These are phyloP conservation scores for Hyphopichia wangnamkhiaoensis DNA, from an alignment of 1,139 yeast genomes.

Conservation along the genomic window DNA sequence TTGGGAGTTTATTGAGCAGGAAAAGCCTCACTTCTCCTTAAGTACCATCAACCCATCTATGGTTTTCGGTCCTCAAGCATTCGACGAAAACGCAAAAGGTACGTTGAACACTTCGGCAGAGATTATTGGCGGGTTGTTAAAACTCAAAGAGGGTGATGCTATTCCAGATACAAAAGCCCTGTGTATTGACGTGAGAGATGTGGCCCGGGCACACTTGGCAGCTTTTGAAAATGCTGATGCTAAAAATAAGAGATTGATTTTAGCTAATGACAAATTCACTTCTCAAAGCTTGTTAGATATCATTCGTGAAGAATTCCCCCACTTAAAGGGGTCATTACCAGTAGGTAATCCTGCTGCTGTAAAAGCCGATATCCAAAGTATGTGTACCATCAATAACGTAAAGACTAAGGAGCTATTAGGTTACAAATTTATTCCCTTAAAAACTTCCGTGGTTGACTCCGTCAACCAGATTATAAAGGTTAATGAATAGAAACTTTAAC, in stretches of 20 bases:
- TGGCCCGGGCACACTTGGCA: slow-evolving; percentile 36
- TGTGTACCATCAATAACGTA: slow-evolving; percentile 29
- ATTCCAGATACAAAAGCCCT: slow-evolving; percentile 29
- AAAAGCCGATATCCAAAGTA: neutral
- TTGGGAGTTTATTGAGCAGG: slow-evolving; percentile 30
- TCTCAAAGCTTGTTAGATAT: slow-evolving; percentile 35
- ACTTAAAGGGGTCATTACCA: slow-evolving; percentile 18
- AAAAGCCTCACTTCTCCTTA: slow-evolving; percentile 37
- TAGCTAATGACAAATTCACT: slow-evolving; percentile 29
- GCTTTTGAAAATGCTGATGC: slow-evolving; percentile 29
- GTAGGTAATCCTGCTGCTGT: slow-evolving; percentile 1
- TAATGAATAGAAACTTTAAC: neutral
- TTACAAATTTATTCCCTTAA: slow-evolving; percentile 35
- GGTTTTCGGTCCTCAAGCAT: slow-evolving; percentile 48
- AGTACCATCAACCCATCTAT: slow-evolving; percentile 48
- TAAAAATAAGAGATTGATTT: slow-evolving; percentile 26
- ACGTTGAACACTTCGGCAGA: slow-evolving; percentile 37
- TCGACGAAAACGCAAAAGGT: slow-evolving; percentile 24
- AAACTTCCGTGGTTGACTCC: slow-evolving; percentile 42
- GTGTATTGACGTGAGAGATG: slow-evolving; percentile 42
- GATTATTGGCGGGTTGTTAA: slow-evolving; percentile 24
- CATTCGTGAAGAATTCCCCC: slow-evolving; percentile 28
- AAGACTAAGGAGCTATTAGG: slow-evolving; percentile 37
- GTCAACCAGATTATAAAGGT: slow-evolving; percentile 32
- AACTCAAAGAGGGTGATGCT: slow-evolving; percentile 16